A percentile compares a stretch with the other conserved stretches of the same genome.
These are phyloP conservation scores for Candida labiduridarum DNA, from an alignment of 1,139 yeast genomes.

Conservation along the genomic window DNA sequence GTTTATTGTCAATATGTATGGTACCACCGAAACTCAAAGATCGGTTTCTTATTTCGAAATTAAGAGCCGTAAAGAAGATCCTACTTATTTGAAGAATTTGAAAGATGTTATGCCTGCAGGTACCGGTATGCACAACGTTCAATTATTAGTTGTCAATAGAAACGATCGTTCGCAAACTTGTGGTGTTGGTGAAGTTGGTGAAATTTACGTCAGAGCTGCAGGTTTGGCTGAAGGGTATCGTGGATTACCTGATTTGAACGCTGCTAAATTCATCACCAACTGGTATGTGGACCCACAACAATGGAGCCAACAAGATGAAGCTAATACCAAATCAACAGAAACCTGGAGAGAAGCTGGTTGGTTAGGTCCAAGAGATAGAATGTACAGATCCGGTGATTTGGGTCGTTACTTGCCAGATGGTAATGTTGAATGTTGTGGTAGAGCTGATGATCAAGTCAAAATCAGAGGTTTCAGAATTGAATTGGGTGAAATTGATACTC, in stretches of 20 bases:
- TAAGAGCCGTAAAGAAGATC: slow-evolving; percentile 67
- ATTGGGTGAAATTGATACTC: slow-evolving; percentile 97
- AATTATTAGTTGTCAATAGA: slow-evolving; percentile 89
- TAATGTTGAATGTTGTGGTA: slow-evolving; percentile 95
- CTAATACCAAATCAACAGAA: slow-evolving; percentile 38
- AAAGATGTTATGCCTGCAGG: slow-evolving; percentile 99
- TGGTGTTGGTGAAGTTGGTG: slow-evolving; percentile 99
- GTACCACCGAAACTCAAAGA: slow-evolving; percentile 98
- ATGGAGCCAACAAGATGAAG: slow-evolving; percentile 61
- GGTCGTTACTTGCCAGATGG: slow-evolving; percentile 98
- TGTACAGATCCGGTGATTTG: slow-evolving; percentile 95
- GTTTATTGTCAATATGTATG: slow-evolving; percentile 94
- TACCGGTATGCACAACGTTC: slow-evolving; percentile 94
- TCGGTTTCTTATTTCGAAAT: slow-evolving; percentile 95
- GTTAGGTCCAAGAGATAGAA: slow-evolving; percentile 93
- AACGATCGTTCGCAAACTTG: slow-evolving; percentile 85
- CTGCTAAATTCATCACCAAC: slow-evolving; percentile 81
- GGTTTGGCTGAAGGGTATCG: slow-evolving; percentile 97
- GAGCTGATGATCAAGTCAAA: slow-evolving; percentile 99
- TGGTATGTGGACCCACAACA: slow-evolving; percentile 75
- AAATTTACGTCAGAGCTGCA: slow-evolving; percentile 96
- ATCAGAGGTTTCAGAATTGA: slow-evolving; percentile 98
- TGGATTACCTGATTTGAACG: slow-evolving; percentile 85
- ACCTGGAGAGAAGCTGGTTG: slow-evolving; percentile 80
- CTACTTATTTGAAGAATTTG: slow-evolving; percentile 75